Base-by-base conservation (phyloP, 2,329 filamentous ascomycete species). In the Colletotrichum euphorbiae region DNA sequence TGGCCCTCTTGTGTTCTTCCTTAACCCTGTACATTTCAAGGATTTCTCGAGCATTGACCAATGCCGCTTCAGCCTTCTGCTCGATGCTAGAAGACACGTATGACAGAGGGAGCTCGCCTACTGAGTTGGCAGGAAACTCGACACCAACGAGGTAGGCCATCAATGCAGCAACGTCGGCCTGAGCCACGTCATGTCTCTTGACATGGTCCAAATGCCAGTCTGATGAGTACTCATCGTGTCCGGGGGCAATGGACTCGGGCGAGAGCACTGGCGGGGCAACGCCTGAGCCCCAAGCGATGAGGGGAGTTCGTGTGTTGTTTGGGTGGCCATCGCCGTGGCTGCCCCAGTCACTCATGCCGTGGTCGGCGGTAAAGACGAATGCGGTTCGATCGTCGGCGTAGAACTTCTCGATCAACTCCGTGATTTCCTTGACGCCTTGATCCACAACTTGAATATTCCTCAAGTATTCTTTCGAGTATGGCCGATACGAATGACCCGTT, bases 291-390 rank as follows among this genome's bases (percentile, higher is more conserved):
- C 96, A 99, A 3, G 87, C 90, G 72, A 99, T 93, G 36, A 99
- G 83, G 1, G 96, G 96, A 0, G 96, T 99, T 57, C 96, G 89
- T 3, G 96, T 99, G 75, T 98, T 99, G 78, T 99, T 93, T 0
- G 96, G 96, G 79, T 99, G 94, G 7, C 96, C 96, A 78, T 99
- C 96, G 42, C 97, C 97, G 77, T 99, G 97, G 73, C 94, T 98
- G n/a, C 97, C 96, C 91, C 92, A 98, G 79, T 99, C 96, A 75
- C 93, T 98, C 96, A 99, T 99, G 17, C 96, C 96, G 78, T 99
- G 96, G 76, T 99, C 96, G 7, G 96, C 96, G 1, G 97, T 99
- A 77, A 99, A 99, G 15, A 99, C 89, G 77, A 95, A 99, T 0
- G 97, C 93, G 0, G 96, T 98, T 78, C 96, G 90, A 62, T 88